Percentiles rank a stretch among this genome's conserved stretches.
Evolutionary conservation across 192 early-diverging fungal genomes (phyloP).

Genomic region (Coemansia sp.): DNA sequence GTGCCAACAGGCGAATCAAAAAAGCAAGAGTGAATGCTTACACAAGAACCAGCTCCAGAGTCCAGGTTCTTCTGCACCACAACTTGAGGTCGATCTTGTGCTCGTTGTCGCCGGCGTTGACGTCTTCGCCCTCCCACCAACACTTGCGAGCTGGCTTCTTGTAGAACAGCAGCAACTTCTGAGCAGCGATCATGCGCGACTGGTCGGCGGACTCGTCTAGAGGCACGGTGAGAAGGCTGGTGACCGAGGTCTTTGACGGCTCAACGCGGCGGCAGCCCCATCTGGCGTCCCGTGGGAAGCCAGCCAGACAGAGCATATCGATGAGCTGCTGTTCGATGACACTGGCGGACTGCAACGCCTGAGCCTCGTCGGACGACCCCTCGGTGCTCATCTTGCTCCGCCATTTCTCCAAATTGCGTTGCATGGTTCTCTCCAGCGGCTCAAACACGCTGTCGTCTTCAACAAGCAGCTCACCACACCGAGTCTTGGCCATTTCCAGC

Average conservation of each 20-base stretch:
- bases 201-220: conserved; percentile 68
- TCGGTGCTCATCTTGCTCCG: conserved; percentile 39
- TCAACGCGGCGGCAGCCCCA: conserved; percentile 77
- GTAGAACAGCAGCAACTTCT: conserved; percentile 76
- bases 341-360: conserved; percentile 44
- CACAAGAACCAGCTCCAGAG: conserved; percentile 68
- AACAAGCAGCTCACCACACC: conserved; percentile 63
- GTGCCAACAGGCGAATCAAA: background rate
- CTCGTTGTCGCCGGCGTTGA: conserved; percentile 59
- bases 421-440: conserved; percentile 72
- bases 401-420: conserved; percentile 56
- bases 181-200: conserved; percentile 69
- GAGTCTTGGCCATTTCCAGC: conserved; percentile 59
- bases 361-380: conserved; percentile 44
- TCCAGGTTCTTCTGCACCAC: conserved; percentile 81
- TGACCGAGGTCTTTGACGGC: conserved; percentile 66
- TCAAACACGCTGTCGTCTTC: conserved; percentile 73
- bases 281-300: conserved; percentile 66
- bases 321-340: conserved; percentile 75
- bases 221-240: conserved; percentile 68
- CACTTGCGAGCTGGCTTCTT: conserved; percentile 84
- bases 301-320: conserved; percentile 78
- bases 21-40: conserved; percentile 27
- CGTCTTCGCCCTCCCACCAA: conserved; percentile 79
- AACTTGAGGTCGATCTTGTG: conserved; percentile 61